Evolutionary conservation across 1,139 yeast species (phyloP), one percentile per base, ranked within the genome.

Genomic region (Pichia sp.): DNA sequence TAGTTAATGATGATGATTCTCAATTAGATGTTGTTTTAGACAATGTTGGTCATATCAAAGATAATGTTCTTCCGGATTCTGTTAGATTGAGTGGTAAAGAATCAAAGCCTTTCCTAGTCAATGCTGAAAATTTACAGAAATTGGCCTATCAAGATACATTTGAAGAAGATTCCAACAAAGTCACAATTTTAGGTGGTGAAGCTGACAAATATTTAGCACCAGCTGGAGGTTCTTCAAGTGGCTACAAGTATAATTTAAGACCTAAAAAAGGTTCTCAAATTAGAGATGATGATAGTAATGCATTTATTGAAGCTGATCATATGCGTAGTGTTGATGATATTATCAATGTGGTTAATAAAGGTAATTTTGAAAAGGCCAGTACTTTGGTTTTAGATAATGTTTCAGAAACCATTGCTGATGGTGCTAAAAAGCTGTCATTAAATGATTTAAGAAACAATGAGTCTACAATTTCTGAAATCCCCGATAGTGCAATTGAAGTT

Each of bases 1-100:
- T 82, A 50, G 62, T 80, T 58, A 79, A 80, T 11, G 79, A 80
- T 27, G 85, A 80, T 30, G 65, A 60, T n/a, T 82, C 75, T 57
- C 77, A 74, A 58, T 75, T 81, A 58, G 83, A 76, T 28, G 68
- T 70, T 38, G 71, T 77, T 50, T 68, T 81, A 60, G 85, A 81
- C 58, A 70, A 70, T 16, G 71, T 73, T 45, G 87, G 86, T 2
- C 71, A 75, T 50, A 70, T 81, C 46, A 80, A 75, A 60, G 72
- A 70, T 27, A 76, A 73, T 52, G 80, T 75, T 36, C 68, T 70
- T 58, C 73, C 55, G 4, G 60, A 56, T 42, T 50, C 47, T 14
- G 29, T 19, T 5, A 45, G 33, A 29, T 19, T 46, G 18, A 48
- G 48, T 38, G 18, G 19, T 3, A 10, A 47, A 13, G 22, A 18